phyloP scores from a whole-genome alignment of 441 rosid genomes.

The Pelargonium cotyledonis region DNA sequence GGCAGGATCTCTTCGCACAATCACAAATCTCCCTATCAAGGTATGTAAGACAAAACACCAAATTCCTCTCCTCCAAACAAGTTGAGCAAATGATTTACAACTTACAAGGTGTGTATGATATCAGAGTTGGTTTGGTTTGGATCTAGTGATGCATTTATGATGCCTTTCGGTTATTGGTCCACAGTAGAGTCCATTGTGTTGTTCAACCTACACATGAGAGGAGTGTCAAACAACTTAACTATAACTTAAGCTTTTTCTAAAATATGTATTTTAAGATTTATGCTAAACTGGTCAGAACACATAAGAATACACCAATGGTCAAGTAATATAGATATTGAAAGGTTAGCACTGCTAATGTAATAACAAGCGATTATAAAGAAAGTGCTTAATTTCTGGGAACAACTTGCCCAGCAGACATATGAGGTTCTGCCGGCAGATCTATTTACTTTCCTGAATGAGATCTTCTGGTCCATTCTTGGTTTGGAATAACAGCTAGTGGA shows the following conservation, averaged over 20 bases:
- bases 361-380: background rate
- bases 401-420: background rate
- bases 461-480: constrained; percentile 1
- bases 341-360: background rate
- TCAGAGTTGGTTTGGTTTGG: no score
- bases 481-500: constrained; percentile 8
- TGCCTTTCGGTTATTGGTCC: no score
- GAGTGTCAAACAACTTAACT: no score
- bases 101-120: background rate
- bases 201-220: no score
- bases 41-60: background rate
- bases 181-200: no score
- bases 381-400: background rate
- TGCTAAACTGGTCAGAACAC: background rate
- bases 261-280: background rate
- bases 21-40: background rate
- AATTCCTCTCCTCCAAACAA: background rate
- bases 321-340: background rate
- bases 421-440: constrained; percentile 3
- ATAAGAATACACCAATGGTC: background rate
- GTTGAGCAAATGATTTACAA: background rate
- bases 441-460: background rate
- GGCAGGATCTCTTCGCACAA: constrained; percentile 1
- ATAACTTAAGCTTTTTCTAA: no score
- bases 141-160: no score